A percentile compares a stretch with the other conserved stretches of the same genome.
Conservation (phyloP, 1,284 basidiomycete species). For the Boletus albobrunnescens region DNA sequence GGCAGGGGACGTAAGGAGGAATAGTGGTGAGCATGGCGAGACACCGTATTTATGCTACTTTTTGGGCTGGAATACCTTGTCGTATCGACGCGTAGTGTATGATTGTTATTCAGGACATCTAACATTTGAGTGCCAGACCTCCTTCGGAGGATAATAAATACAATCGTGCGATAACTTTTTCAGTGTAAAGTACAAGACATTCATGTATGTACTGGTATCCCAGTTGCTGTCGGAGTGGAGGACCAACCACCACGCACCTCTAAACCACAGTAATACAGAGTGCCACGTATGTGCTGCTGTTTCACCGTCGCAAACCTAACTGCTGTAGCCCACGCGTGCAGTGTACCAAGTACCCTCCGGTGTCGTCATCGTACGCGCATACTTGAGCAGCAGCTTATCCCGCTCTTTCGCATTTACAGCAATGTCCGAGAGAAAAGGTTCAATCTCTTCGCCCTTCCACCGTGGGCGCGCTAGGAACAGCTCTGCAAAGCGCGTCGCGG, state of each 20-base stretch:
- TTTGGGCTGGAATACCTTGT: not conserved
- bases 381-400: constrained; percentile 83
- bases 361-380: constrained; percentile 74
- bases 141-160: no score
- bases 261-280: no score
- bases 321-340: constrained; percentile 51
- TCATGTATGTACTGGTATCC: no score
- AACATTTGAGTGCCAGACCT: no score
- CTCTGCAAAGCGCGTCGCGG: constrained; percentile 75
- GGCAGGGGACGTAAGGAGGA: constrained; percentile 25
- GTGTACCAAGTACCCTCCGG: constrained; percentile 68
- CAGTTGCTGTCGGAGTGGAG: no score
- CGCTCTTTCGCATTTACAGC: constrained; percentile 79
- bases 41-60: not conserved
- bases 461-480: constrained; percentile 74
- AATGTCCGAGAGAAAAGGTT: constrained; percentile 77
- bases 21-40: constrained; percentile 1
- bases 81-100: not conserved
- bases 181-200: no score
- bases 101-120: not conserved
- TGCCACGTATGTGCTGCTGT: no score
- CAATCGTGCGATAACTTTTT: no score
- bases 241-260: not conserved
- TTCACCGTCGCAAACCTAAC: constrained; percentile 11
- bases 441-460: constrained; percentile 79